Evolutionary conservation across 805 yeast genomes (phyloP).

Genomic region (Komagataella kurtzmanii): DNA sequence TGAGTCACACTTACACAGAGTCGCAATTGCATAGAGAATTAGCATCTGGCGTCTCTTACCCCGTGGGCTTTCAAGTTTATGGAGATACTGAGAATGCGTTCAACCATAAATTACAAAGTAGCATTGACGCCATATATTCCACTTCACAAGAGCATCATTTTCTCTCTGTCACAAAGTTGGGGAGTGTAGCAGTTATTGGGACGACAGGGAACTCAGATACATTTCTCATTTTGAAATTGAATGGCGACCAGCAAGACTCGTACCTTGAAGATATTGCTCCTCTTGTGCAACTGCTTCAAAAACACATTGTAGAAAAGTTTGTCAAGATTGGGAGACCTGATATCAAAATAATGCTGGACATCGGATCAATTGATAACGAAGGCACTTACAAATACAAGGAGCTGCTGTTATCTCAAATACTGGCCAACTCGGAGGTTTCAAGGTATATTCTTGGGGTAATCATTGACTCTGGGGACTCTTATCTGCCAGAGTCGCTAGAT

Average conservation of each 20-base stretch:
- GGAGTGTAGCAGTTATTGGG: constrained; percentile 33
- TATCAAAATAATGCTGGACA: constrained; percentile 15
- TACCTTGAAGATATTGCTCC: neutral
- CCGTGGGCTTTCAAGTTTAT: constrained; percentile 27
- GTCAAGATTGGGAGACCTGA: constrained; percentile 3
- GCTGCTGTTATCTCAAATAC: constrained; percentile 3
- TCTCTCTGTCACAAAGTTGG: constrained; percentile 30
- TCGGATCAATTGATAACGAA: constrained; percentile 6
- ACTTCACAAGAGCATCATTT: constrained; percentile 31
- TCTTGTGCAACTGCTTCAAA: neutral
- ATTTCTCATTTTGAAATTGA: constrained; percentile 24
- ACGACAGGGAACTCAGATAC: constrained; percentile 38
- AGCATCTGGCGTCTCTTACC: constrained; percentile 34
- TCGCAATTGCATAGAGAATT: constrained; percentile 37
- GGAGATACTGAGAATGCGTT: constrained; percentile 1
- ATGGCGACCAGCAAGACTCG: constrained; percentile 1
- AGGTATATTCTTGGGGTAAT: constrained; percentile 20
- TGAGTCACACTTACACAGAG: constrained; percentile 29
- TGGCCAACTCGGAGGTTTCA: constrained; percentile 9
- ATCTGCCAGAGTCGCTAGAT: neutral
- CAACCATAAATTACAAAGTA: constrained; percentile 17
- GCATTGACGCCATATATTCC: constrained; percentile 32
- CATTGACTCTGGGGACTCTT: constrained; percentile 21
- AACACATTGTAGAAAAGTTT: neutral
- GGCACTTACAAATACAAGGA: constrained; percentile 3